Evolutionary conservation across 148 eudicot genomes (phyloP), one percentile per base, ranked within the genome.

Genomic region (Chenopodium quinoa): DNA sequence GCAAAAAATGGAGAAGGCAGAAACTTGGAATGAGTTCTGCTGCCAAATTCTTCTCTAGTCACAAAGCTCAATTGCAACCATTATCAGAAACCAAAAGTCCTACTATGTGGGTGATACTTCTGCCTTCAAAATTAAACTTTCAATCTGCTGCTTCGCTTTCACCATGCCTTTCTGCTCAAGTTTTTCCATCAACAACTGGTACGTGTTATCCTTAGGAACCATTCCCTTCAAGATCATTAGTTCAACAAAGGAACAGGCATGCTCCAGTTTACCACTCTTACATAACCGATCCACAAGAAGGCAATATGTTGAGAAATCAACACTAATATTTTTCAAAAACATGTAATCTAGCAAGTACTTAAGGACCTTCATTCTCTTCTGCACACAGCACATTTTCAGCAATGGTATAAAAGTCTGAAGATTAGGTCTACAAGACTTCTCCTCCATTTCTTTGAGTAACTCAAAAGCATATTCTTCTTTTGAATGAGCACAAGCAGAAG

Each of bases 281-380:
- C 90, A 84, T 4, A 95, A 84, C 29, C 88, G 87, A 52, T 76
- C 80, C 65, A 95, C 91, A 90, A 95, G 81, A 81, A 95, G 91
- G 44, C 91, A 75, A 81, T 92, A 93, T 9, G 87, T 90, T 16
- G 90, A 89, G 20, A 86, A 82, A 37, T 92, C 98, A 78, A 90
- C 75, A 71, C 94, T 82, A 29, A 95, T 89, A 79, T 89, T 81
- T 50, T 92, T 91, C 75, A 83, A 79, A 79, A 91, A 92, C 98
- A 95, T 93, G 80, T 95, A 94, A 64, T 62, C 84, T 75, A 95
- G 82, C 83, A 95, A 78, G 84, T 89, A 88, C 72, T 84, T 83
- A 56, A 93, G 87, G 85, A 95, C 89, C 83, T 92, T 92, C 91
- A 95, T 92, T 84, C 94, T 89, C 81, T 89, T 89, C 87, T 87